Percentiles rank a stretch among this genome's conserved stretches.
Conservation (phyloP, 306 rosid species). For the Rosa persica region DNA sequence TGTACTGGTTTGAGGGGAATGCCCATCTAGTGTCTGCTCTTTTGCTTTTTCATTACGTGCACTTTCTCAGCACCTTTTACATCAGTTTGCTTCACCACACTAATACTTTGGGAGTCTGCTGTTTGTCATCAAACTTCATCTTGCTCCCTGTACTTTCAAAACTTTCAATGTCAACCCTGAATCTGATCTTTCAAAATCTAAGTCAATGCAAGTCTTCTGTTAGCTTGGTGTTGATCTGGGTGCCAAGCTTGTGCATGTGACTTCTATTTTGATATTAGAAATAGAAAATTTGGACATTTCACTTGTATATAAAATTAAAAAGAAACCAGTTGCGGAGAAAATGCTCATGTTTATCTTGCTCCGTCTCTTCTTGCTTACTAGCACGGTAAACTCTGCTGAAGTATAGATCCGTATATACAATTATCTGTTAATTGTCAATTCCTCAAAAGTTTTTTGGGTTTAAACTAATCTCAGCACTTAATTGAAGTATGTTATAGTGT, state of each 20-base stretch:
- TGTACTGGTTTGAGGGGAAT: not conserved
- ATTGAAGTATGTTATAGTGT: no score
- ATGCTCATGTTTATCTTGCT: not conserved
- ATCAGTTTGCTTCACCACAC: not conserved
- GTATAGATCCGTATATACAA: not conserved
- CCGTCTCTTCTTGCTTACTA: not conserved
- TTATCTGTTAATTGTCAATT: not conserved
- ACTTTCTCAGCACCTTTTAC: not conserved
- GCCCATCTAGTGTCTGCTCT: no score
- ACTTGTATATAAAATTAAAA: not conserved
- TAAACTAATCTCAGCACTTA: no score
- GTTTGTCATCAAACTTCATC: not conserved
- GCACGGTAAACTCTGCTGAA: not conserved
- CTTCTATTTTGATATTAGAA: not conserved
- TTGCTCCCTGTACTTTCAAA: not conserved
- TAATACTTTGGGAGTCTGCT: conserved; percentile 1
- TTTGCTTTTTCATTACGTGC: not conserved
- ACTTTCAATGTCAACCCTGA: not conserved
- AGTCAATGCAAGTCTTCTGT: not conserved
- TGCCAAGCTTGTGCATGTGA: not conserved
- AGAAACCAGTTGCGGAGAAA: not conserved
- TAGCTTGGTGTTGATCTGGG: not conserved
- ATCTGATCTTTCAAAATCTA: not conserved
- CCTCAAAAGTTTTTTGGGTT: no score
- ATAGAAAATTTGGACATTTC: not conserved